phyloP scores from a whole-genome alignment of 768 basidiomycete species.

The Phylloporus arenicola region DNA sequence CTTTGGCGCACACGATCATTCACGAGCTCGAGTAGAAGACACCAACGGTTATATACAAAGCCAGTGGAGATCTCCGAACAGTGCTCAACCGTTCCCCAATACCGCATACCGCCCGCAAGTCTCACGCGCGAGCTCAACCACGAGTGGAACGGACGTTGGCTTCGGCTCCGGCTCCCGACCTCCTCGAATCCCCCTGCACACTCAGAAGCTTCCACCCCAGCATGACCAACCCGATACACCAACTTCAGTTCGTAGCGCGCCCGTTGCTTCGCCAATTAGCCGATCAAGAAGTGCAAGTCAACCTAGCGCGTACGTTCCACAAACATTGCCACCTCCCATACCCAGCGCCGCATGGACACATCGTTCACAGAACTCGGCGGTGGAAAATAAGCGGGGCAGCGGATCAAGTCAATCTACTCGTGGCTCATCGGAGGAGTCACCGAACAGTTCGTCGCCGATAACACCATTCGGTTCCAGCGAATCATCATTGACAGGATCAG shows the following conservation, averaged over 20 bases:
- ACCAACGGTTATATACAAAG: conserved; percentile 55
- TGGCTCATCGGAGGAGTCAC: conserved; percentile 79
- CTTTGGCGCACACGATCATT: conserved; percentile 43
- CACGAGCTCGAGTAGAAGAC: conserved; percentile 68
- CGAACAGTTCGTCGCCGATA: conserved; percentile 80
- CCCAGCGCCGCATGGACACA: conserved; percentile 47
- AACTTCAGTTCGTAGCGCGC: conserved; percentile 24
- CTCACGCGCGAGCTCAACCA: conserved; percentile 44
- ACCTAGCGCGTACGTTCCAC: conserved; percentile 63
- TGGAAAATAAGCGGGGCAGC: conserved; percentile 67
- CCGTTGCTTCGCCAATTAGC: conserved; percentile 32
- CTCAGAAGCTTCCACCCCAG: conserved; percentile 48
- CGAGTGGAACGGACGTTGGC: conserved; percentile 38
- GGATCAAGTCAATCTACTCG: conserved; percentile 76
- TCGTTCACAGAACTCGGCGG: conserved; percentile 37
- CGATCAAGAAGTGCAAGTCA: conserved; percentile 79
- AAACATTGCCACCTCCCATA: conserved; percentile 47
- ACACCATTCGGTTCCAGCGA: conserved; percentile 90
- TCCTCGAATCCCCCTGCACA: conserved; percentile 43
- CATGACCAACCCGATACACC: conserved; percentile 46
- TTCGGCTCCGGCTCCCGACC: conserved; percentile 38
- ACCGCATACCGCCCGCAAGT: conserved; percentile 37
- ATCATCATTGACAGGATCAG: conserved; percentile 60
- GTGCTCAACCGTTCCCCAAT: conserved; percentile 33
- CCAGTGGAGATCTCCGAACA: conserved; percentile 55